Percentiles rank a stretch among this genome's conserved stretches.
phyloP scores from a whole-genome alignment of 371 early-diverging fungal species.

The Haplosporangium sp. region DNA sequence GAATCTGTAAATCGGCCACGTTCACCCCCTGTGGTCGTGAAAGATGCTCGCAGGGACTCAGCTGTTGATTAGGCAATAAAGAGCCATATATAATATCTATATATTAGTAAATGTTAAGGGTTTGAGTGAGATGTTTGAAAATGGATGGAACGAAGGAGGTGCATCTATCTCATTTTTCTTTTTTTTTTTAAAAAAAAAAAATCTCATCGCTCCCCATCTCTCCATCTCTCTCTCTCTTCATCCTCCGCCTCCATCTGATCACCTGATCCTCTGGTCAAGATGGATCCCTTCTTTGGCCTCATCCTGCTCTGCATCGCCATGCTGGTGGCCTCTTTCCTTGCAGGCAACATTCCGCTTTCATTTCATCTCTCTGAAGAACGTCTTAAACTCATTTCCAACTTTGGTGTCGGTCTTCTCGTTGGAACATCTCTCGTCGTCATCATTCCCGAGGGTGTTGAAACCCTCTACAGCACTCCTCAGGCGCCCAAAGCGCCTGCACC shows the following conservation, averaged over 20 bases:
- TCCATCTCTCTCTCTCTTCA: not conserved
- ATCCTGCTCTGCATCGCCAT: conserved; percentile 81
- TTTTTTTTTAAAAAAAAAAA: too few relatives aligned
- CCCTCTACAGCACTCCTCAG: conserved; percentile 67
- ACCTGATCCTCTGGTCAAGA: conserved; percentile 5
- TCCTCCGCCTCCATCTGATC: not conserved
- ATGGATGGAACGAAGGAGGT: too few relatives aligned
- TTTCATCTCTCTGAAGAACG: conserved; percentile 80
- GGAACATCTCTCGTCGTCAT: conserved; percentile 92
- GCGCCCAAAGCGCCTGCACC: conserved; percentile 6
- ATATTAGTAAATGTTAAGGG: too few relatives aligned
- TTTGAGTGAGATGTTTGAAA: too few relatives aligned
- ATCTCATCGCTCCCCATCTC: not conserved
- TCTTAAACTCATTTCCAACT: conserved; percentile 81
- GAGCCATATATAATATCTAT: too few relatives aligned
- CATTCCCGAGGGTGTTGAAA: conserved; percentile 94
- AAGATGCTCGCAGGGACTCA: not conserved
- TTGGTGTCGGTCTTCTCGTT: conserved; percentile 91
- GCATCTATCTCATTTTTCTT: too few relatives aligned
- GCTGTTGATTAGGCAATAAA: too few relatives aligned
- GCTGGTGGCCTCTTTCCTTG: conserved; percentile 87
- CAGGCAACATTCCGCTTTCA: conserved; percentile 88
- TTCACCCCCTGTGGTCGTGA: not conserved
- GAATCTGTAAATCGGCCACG: not conserved
- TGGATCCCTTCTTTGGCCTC: conserved; percentile 77